Evolutionary conservation across 495 filamentous ascomycete genomes (phyloP), one percentile per base, ranked within the genome.

Genomic region (Penicillium paradoxum): DNA sequence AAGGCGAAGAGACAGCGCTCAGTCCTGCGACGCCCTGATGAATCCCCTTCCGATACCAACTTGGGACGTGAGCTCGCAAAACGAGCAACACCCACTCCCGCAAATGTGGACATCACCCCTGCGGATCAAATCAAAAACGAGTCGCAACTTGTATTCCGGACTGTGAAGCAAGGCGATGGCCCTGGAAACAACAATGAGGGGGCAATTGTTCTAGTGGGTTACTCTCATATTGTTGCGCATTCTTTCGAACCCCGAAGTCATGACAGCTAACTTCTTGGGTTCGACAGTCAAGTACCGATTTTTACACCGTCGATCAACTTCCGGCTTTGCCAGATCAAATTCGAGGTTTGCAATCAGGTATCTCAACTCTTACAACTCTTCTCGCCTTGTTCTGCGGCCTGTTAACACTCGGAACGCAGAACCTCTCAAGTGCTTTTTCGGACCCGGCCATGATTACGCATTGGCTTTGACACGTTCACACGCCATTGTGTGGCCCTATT

Each of bases 401-500:
- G 52, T 49, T 72, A 58, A 65, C 51, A 47, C 11, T 51, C 14
- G 41, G 7, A 44, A 34, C 43, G n/a, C 51, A 77, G 73, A 62
- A 41, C 51, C 58, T 19, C 63, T 68, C 36, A 60, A 53, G 41
- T 87, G 86, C 56, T 81, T 81, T 27, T 78, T 88, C 58, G 81
- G 84, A 60, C 73, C 80, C 1, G 69, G 75, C n/a, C 79, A 75
- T 45, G 83, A 85, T 39, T 87, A 90, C 65, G 95, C 87, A 33
- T 74, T 97, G 30, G 83, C 82, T 32, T 75, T 96, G 44, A 93
- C 90, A 8, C 82, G 85, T 42, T 83, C 81, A 1, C 80, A 89
- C 60, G 95, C 91, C 43, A 79, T 90, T 36, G 82, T 95, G 40
- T 99, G 93, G 93, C 85, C 88, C 44, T 97, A 97, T 65, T 83